Base-by-base conservation (phyloP, 345 rosid species). In the Brassica juncea region DNA sequence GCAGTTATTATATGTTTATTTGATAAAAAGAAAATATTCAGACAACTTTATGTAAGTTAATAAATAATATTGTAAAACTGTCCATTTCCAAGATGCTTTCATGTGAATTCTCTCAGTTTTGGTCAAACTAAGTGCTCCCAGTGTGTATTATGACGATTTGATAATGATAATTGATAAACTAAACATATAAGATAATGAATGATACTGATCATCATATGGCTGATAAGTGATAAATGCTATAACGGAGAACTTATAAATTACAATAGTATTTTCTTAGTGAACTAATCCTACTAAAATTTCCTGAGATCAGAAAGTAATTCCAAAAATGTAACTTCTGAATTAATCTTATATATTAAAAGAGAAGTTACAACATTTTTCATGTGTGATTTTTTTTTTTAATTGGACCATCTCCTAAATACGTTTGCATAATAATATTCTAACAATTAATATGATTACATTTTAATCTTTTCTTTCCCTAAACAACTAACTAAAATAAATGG, bases 81-180 rank as follows among this genome's bases (percentile, higher is more conserved):
- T 80, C 79, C 52, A 57, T 55, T 27, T 23, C 73, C 16, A 58
- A 67, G 68, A 19, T 74, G 78, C 71, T 74, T 65, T 74, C 71
- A 65, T 65, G 78, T 74, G 78, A 49, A 32, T 49, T 52, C 23
- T 65, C 34, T 74, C 52, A 52, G 63, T 52, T 6, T 54, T 74
- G 21, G 77, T 73, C 78, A 73, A 72, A 73, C 70, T 73, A 32
- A 79, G 69, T 79, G 78, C 77, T 79, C 34, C 57, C 54, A 73
- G 34, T 52, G 71, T 74, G 66, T 37, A 62, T 62, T 54, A 35
- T 68, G 79, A 52, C 62, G 78, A 74, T 74, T n/a, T 31, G 63
- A 66, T 67, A 67, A 32, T 67, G 37, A 23, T 60, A 66, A 65
- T 42, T 71, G 19, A 62, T 64, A 37, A 25, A 4, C 1, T 5